phyloP scores from a whole-genome alignment of 441 rosid genomes.

The Populus hybrid region DNA sequence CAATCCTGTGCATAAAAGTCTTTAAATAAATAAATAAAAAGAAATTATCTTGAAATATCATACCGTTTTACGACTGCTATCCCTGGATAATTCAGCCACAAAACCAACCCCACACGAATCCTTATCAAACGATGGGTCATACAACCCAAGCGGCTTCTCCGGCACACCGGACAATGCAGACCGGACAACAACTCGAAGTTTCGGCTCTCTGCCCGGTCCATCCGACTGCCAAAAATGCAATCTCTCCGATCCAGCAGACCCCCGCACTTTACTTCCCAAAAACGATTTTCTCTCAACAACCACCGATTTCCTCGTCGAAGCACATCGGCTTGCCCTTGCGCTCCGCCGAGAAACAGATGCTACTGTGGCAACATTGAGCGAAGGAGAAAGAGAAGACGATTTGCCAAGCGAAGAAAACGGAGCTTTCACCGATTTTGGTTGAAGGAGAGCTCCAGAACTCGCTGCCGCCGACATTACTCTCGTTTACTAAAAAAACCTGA shows the following conservation, averaged over 20 bases:
- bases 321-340: slow-evolving; percentile 21
- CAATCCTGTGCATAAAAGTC: background rate
- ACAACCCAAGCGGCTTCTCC: slow-evolving; percentile 97
- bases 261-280: slow-evolving; percentile 42
- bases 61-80: slow-evolving; percentile 91
- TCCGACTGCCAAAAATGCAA: slow-evolving; percentile 75
- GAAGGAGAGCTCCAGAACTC: background rate
- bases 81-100: slow-evolving; percentile 93
- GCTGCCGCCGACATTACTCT: background rate
- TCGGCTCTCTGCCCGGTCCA: slow-evolving; percentile 75
- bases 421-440: background rate
- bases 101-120: slow-evolving; percentile 99
- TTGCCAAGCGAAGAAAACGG: background rate
- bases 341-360: slow-evolving; percentile 18
- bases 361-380: slow-evolving; percentile 21
- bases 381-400: background rate
- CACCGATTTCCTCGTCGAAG: slow-evolving; percentile 19
- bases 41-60: slow-evolving; percentile 1
- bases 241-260: slow-evolving; percentile 43
- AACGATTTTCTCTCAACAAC: slow-evolving; percentile 46
- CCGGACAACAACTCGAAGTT: slow-evolving; percentile 62
- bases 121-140: slow-evolving; percentile 91
- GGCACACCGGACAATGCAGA: slow-evolving; percentile 86
- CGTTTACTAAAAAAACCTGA: background rate
- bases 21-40: background rate